Evolutionary conservation across 1,139 yeast genomes (phyloP).

Genomic region (Petasospora rhodanensis): DNA sequence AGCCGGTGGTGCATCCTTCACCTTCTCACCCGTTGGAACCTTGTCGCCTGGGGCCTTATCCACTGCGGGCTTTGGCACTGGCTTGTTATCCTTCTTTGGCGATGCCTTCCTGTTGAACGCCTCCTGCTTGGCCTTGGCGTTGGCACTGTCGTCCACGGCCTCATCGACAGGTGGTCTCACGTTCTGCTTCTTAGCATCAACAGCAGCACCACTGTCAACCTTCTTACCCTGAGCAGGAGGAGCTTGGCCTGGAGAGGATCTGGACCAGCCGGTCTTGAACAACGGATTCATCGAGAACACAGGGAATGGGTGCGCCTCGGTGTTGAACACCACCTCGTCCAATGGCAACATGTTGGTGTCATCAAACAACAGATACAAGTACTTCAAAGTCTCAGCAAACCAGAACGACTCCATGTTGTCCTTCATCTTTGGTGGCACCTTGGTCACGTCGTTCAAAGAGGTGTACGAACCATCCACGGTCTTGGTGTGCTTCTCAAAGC

Average conservation of each 20-base stretch:
- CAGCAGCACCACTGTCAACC: not conserved
- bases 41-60: not conserved
- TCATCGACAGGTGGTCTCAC: constrained; percentile 17
- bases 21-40: too few species aligned
- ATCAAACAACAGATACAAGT: constrained; percentile 74
- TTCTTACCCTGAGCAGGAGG: too few species aligned
- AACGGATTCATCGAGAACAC: constrained; percentile 46
- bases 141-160: constrained; percentile 3
- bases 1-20: constrained; percentile 19
- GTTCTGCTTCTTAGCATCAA: constrained; percentile 7
- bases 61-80: constrained; percentile 1
- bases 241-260: constrained; percentile 12
- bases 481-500: constrained; percentile 58
- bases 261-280: constrained; percentile 63
- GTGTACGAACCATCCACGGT: constrained; percentile 58
- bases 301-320: constrained; percentile 94
- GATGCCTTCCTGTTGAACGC: not conserved
- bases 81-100: constrained; percentile 1
- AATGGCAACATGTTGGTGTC: constrained; percentile 58
- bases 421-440: constrained; percentile 41
- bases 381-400: constrained; percentile 91
- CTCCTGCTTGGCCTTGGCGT: constrained; percentile 1
- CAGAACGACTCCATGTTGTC: constrained; percentile 93
- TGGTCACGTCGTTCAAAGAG: constrained; percentile 61
- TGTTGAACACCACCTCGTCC: constrained; percentile 73